Conservation (phyloP, 2,329 filamentous ascomycete species). For the Cladosporium oxysporum region DNA sequence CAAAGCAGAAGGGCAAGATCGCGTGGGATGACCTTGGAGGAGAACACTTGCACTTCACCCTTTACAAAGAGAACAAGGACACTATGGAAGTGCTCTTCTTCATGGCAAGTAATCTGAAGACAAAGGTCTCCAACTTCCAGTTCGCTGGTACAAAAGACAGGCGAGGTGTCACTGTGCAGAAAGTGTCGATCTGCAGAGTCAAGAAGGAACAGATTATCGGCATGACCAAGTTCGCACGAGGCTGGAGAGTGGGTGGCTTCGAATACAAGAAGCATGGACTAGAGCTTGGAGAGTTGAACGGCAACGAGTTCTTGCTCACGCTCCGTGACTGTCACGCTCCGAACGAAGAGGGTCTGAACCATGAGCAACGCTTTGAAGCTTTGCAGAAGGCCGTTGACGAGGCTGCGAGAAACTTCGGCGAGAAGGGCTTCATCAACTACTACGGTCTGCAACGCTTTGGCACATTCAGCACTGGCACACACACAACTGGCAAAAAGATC, state of each 20-base stretch:
- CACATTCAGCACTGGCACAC: slow-evolving; percentile 81
- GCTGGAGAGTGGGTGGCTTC: slow-evolving; percentile 74
- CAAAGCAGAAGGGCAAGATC: slow-evolving; percentile 46
- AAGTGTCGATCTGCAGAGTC: slow-evolving; percentile 68
- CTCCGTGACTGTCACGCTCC: slow-evolving; percentile 78
- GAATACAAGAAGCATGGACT: slow-evolving; percentile 71
- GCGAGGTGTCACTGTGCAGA: slow-evolving; percentile 80
- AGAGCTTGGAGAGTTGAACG: slow-evolving; percentile 77
- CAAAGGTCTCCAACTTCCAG: slow-evolving; percentile 67
- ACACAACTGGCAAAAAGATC: slow-evolving; percentile 81
- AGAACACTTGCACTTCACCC: slow-evolving; percentile 83
- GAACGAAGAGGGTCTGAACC: slow-evolving; percentile 39
- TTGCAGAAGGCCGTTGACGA: slow-evolving; percentile 54
- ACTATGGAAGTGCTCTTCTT: slow-evolving; percentile 88
- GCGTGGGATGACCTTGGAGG: slow-evolving; percentile 70
- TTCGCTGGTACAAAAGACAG: slow-evolving; percentile 93
- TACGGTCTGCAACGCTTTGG: slow-evolving; percentile 97
- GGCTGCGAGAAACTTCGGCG: slow-evolving; percentile 66
- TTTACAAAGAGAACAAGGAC: slow-evolving; percentile 97
- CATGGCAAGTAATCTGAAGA: slow-evolving; percentile 71
- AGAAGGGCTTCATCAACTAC: slow-evolving; percentile 92
- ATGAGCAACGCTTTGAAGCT: slow-evolving; percentile 47
- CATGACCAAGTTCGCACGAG: slow-evolving; percentile 62
- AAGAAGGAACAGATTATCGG: slow-evolving; percentile 64
- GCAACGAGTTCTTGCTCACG: slow-evolving; percentile 92